Evolutionary conservation across 192 early-diverging fungal species (phyloP).

Genomic region (Paraglomus occultum): DNA sequence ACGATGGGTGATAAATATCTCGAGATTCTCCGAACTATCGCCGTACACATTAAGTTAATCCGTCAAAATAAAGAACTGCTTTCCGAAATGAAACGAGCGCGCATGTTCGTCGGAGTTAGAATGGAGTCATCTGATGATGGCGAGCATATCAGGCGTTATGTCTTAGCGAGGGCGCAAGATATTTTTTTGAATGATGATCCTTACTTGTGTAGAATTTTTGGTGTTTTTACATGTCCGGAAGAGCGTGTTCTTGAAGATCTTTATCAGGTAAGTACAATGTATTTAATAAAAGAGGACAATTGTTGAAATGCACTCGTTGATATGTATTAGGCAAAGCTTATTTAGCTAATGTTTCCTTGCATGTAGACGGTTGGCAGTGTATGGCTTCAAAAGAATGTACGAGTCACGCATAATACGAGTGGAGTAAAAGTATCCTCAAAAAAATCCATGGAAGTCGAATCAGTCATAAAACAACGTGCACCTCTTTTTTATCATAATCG

Average conservation of each 20-base stretch:
- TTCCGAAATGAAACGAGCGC: conserved; percentile 53
- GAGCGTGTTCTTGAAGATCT: conserved; percentile 70
- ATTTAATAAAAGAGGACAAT: too few relatives aligned
- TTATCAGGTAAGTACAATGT: conserved; percentile 39
- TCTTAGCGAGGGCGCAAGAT: conserved; percentile 63
- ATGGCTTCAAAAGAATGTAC: conserved; percentile 63
- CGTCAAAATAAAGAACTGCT: conserved; percentile 46
- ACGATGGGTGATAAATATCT: conserved; percentile 59
- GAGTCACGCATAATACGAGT: conserved; percentile 47
- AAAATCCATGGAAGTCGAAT: conserved; percentile 52
- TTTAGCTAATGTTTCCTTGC: too few relatives aligned
- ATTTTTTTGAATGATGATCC: conserved; percentile 83
- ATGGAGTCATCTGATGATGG: conserved; percentile 32
- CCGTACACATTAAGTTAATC: conserved; percentile 56
- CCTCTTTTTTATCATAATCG: conserved; percentile 74
- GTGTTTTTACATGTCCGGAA: conserved; percentile 68
- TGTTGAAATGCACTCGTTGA: too few relatives aligned
- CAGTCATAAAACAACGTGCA: conserved; percentile 71
- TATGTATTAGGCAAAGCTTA: too few relatives aligned
- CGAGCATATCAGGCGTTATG: conserved; percentile 45
- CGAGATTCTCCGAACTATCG: conserved; percentile 67
- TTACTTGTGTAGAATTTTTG: conserved; percentile 68
- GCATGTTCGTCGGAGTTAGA: conserved; percentile 65
- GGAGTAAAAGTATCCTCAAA: conserved; percentile 47
- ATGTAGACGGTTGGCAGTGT: conserved; percentile 54